A percentile compares a stretch with the other conserved stretches of the same genome.
Evolutionary conservation across 192 early-diverging fungal genomes (phyloP).

Genomic region (Coemansia sp.): DNA sequence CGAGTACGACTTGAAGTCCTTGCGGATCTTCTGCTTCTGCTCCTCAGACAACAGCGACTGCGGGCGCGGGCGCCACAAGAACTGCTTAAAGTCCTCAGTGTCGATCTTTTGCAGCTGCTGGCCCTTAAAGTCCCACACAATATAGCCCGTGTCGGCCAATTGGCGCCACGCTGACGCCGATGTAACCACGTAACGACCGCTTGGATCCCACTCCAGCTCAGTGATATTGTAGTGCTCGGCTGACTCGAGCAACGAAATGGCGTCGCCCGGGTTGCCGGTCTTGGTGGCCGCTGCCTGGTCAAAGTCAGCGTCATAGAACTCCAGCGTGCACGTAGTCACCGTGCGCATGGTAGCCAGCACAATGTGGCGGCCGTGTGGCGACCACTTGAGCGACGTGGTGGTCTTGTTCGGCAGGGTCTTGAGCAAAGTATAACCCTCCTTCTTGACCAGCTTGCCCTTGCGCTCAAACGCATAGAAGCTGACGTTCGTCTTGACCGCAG

Average conservation of each 20-base stretch:
- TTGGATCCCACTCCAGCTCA: constrained; percentile 98
- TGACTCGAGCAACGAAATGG: constrained; percentile 65
- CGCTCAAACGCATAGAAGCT: constrained; percentile 85
- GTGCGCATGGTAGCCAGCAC: constrained; percentile 83
- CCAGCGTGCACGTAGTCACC: constrained; percentile 72
- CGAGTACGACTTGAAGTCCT: constrained; percentile 88
- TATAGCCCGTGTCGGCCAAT: constrained; percentile 86
- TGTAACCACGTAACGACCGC: constrained; percentile 89
- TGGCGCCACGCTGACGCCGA: constrained; percentile 86
- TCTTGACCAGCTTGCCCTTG: constrained; percentile 63
- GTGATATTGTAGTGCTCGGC: constrained; percentile 94
- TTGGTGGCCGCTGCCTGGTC: constrained; percentile 57
- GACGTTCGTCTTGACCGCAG: constrained; percentile 64
- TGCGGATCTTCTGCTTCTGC: constrained; percentile 83
- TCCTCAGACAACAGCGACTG: constrained; percentile 72
- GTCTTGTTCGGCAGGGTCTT: constrained; percentile 81
- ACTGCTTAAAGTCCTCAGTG: constrained; percentile 85
- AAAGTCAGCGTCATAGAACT: constrained; percentile 93
- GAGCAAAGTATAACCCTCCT: constrained; percentile 76
- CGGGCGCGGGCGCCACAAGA: constrained; percentile 95
- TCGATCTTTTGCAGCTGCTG: constrained; percentile 70
- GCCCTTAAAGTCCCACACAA: constrained; percentile 90
- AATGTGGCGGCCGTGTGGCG: constrained; percentile 91
- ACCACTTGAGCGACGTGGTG: constrained; percentile 86
- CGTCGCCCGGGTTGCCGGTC: constrained; percentile 59